Conservation (phyloP, 2,329 filamentous ascomycete genomes). For the Colletotrichum gigasporum region DNA sequence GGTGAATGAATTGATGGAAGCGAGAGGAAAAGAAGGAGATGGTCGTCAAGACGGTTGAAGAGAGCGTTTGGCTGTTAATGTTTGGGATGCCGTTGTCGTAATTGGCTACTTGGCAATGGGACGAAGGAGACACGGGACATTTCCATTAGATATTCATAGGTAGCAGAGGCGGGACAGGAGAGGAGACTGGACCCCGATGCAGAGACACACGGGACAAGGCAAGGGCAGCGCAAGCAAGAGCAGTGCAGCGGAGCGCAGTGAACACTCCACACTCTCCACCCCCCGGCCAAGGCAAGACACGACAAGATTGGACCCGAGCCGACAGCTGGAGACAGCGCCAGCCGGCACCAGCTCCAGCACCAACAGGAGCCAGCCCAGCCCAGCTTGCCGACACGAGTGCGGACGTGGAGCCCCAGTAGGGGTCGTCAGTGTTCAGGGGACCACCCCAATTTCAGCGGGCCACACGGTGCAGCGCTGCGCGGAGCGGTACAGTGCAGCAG, state of each 20-base stretch:
- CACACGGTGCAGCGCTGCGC: slow-evolving; percentile 4
- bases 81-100: slow-evolving; percentile 30
- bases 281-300: slow-evolving; percentile 10
- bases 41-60: slow-evolving; percentile 22
- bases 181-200: slow-evolving; percentile 17
- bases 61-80: slow-evolving; percentile 17
- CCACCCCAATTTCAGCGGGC: slow-evolving; percentile 18
- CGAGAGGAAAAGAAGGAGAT: slow-evolving; percentile 23
- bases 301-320: slow-evolving; percentile 18
- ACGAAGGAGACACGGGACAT: slow-evolving; percentile 29
- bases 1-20: slow-evolving; percentile 20
- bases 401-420: slow-evolving; percentile 11
- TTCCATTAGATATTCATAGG: slow-evolving; percentile 31
- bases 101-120: slow-evolving; percentile 30
- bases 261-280: slow-evolving; percentile 10
- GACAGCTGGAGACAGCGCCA: background rate
- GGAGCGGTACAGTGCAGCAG: background rate
- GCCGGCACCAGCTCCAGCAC: background rate
- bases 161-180: slow-evolving; percentile 12
- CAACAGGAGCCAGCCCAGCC: background rate
- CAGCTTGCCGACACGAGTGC: slow-evolving; percentile 1
- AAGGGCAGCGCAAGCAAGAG: background rate
- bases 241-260: slow-evolving; percentile 2
- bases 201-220: slow-evolving; percentile 1
- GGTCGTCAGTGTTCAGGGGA: slow-evolving; percentile 25